phyloP scores from a whole-genome alignment of 345 rosid genomes.

The Citrus cavaleriei region DNA sequence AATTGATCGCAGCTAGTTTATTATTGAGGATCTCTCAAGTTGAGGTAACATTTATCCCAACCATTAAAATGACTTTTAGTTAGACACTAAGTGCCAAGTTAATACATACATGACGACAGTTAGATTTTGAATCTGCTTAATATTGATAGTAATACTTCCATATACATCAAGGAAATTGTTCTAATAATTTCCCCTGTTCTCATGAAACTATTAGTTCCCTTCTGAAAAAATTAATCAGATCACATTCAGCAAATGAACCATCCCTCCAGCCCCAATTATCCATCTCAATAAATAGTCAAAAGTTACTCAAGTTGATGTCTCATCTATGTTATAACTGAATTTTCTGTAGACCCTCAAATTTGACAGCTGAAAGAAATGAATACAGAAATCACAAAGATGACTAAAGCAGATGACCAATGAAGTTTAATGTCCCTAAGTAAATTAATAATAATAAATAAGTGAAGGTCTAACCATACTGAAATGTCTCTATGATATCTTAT shows the following conservation, averaged over 20 bases:
- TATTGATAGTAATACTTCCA: background rate
- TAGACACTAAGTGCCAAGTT: background rate
- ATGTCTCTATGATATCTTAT: background rate
- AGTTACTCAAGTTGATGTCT: background rate
- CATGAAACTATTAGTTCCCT: background rate
- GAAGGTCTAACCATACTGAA: background rate
- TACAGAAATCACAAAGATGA: background rate
- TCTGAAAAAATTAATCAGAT: background rate
- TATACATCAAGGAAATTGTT: background rate
- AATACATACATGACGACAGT: background rate
- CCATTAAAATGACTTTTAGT: background rate
- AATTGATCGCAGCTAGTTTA: background rate
- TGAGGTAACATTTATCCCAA: background rate
- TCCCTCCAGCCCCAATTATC: background rate
- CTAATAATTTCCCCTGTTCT: background rate
- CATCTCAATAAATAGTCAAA: background rate
- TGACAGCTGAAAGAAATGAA: background rate
- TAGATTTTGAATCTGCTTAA: conserved; percentile 1
- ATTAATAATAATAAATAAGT: background rate
- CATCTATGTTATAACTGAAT: background rate
- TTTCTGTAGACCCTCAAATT: background rate
- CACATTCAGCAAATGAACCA: background rate
- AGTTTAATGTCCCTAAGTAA: background rate
- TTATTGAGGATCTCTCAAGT: no score
- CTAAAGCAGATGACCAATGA: background rate